Conservation (phyloP, 2,329 filamentous ascomycete genomes). For the Metarhizium humberi region DNA sequence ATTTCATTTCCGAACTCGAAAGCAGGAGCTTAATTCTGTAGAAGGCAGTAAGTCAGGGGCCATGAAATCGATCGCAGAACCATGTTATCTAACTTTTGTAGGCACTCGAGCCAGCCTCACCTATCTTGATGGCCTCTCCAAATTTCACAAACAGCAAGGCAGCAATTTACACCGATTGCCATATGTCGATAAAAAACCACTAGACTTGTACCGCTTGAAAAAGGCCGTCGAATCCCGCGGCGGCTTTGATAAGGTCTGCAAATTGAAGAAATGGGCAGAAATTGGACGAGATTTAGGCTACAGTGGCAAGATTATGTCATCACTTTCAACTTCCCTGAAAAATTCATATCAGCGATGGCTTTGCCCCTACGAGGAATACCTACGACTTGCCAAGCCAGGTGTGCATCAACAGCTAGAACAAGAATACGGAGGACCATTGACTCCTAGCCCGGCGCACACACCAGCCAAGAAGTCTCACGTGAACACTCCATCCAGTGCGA, state of each 20-base stretch:
- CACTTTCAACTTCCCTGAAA: slow-evolving; percentile 91
- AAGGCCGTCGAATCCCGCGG: slow-evolving; percentile 93
- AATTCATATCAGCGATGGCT: slow-evolving; percentile 98
- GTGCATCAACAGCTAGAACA: slow-evolving; percentile 94
- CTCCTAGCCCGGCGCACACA: slow-evolving; percentile 59
- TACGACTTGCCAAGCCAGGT: slow-evolving; percentile 81
- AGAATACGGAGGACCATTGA: slow-evolving; percentile 87
- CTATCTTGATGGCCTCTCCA: slow-evolving; percentile 88
- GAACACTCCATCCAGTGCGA: slow-evolving; percentile 48
- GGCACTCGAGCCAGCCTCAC: slow-evolving; percentile 91
- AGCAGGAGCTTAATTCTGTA: slow-evolving; percentile 94
- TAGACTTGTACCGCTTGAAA: slow-evolving; percentile 92
- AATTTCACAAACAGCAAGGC: slow-evolving; percentile 95
- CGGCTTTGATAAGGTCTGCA: slow-evolving; percentile 94
- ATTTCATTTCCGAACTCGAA: slow-evolving; percentile 93
- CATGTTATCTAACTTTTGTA: slow-evolving; percentile 22
- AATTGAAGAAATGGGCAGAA: slow-evolving; percentile 97
- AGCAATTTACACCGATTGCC: slow-evolving; percentile 89
- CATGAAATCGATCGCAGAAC: background rate
- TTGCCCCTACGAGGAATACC: slow-evolving; percentile 91
- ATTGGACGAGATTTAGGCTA: slow-evolving; percentile 95
- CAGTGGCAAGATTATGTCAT: slow-evolving; percentile 99
- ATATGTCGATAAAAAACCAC: slow-evolving; percentile 92
- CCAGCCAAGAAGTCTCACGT: slow-evolving; percentile 60
- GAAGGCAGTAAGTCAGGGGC: slow-evolving; percentile 71